phyloP scores from a whole-genome alignment of 176 grass and related monocot species.

The Echinochloa phyllopogon region DNA sequence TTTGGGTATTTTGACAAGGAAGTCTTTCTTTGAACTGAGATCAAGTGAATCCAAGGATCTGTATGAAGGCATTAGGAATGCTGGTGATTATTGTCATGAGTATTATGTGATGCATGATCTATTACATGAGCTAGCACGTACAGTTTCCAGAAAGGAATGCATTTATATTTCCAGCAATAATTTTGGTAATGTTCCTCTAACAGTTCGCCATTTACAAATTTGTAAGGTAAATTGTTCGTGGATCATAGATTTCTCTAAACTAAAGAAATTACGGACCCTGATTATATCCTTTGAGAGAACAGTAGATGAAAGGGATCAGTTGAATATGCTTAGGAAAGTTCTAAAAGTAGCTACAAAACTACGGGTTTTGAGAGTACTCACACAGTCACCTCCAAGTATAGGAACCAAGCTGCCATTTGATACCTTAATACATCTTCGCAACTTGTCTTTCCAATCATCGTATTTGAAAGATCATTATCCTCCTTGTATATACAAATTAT shows the following conservation, averaged over 20 bases:
- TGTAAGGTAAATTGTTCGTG: too few relatives aligned
- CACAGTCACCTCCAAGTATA: too few relatives aligned
- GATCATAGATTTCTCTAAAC: neutral
- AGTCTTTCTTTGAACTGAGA: neutral
- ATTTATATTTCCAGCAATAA: neutral
- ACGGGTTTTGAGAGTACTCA: neutral
- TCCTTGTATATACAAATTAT: slow-evolving; percentile 31
- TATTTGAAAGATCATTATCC: too few relatives aligned
- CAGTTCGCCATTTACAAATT: neutral
- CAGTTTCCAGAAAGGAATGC: neutral
- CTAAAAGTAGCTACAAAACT: slow-evolving; percentile 34
- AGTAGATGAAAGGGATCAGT: slow-evolving; percentile 3
- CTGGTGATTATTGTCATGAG: neutral
- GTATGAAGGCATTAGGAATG: neutral
- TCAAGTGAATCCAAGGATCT: neutral
- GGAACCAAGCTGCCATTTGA: too few relatives aligned
- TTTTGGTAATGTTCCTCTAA: neutral
- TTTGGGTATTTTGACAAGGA: neutral
- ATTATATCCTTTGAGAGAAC: slow-evolving; percentile 22
- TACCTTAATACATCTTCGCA: too few relatives aligned
- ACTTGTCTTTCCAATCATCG: too few relatives aligned
- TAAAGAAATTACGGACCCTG: neutral
- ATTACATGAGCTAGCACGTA: neutral
- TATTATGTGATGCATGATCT: neutral
- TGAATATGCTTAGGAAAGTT: slow-evolving; percentile 11